Percentiles rank a stretch among this genome's conserved stretches.
Evolutionary conservation across 495 filamentous ascomycete species (phyloP).

Genomic region (Apiosordaria backusii): DNA sequence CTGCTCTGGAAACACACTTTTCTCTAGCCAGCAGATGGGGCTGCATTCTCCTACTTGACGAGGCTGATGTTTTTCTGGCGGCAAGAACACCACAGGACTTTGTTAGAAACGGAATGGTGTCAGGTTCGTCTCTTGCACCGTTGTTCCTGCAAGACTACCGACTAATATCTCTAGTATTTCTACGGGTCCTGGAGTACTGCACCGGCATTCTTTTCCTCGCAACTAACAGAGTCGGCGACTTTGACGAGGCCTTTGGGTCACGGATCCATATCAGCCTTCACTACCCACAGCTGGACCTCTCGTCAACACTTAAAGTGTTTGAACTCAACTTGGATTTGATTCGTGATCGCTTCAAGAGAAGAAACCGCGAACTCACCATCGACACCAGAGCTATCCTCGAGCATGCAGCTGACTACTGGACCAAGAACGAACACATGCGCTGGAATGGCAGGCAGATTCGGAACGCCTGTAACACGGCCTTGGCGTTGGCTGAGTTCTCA

Average conservation of each 20-base stretch:
- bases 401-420: conserved; percentile 12
- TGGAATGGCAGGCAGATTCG: conserved; percentile 46
- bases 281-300: conserved; percentile 35
- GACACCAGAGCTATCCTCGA: conserved; percentile 9
- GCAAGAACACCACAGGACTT: conserved; percentile 38
- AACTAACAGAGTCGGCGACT: conserved; percentile 49
- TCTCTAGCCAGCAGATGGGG: conserved; percentile 41
- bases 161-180: conserved; percentile 37
- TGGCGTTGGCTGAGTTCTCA: conserved; percentile 30
- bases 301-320: conserved; percentile 16
- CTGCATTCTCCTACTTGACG: conserved; percentile 52
- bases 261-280: conserved; percentile 50
- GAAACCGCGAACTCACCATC: neutral
- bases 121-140: conserved; percentile 40
- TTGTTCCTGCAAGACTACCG: conserved; percentile 44
- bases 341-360: neutral
- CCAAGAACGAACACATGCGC: neutral
- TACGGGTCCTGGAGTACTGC: conserved; percentile 55
- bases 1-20: conserved; percentile 37
- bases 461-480: conserved; percentile 42
- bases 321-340: conserved; percentile 12
- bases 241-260: conserved; percentile 55
- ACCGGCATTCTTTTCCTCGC: conserved; percentile 55
- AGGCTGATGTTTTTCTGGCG: conserved; percentile 56
- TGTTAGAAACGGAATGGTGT: conserved; percentile 48